These are phyloP conservation scores for Phycomyces nitens DNA, from an alignment of 192 early-diverging fungal species.

Conservation along the genomic window DNA sequence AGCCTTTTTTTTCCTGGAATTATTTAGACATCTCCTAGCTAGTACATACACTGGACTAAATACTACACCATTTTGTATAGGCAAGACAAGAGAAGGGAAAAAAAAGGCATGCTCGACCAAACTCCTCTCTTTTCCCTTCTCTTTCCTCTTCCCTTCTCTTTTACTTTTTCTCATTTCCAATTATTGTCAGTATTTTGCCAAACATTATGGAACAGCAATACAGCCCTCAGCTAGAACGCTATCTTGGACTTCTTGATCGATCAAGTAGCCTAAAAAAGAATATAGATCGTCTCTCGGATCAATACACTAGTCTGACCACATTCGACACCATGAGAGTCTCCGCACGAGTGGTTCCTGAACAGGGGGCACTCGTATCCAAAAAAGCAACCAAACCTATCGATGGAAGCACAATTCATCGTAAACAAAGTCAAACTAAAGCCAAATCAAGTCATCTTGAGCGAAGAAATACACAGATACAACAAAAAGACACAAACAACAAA, in stretches of 20 bases:
- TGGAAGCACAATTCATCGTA: background rate
- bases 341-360: background rate
- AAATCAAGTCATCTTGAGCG: background rate
- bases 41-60: no score
- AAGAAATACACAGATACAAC: background rate
- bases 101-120: no score
- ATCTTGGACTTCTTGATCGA: background rate
- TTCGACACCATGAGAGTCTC: background rate
- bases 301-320: background rate
- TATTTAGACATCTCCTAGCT: no score
- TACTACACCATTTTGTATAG: no score
- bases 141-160: constrained; percentile 2
- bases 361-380: background rate
- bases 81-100: no score
- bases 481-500: background rate
- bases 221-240: background rate
- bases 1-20: no score
- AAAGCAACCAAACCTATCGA: background rate
- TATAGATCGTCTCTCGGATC: background rate
- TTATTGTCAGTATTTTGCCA: background rate
- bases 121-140: constrained; percentile 5
- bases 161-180: background rate
- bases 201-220: background rate
- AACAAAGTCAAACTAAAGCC: background rate
- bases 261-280: background rate